A percentile compares a stretch with the other conserved stretches of the same genome.
Evolutionary conservation across 169 alveolate species (phyloP).

Genomic region (Fabrea salina): DNA sequence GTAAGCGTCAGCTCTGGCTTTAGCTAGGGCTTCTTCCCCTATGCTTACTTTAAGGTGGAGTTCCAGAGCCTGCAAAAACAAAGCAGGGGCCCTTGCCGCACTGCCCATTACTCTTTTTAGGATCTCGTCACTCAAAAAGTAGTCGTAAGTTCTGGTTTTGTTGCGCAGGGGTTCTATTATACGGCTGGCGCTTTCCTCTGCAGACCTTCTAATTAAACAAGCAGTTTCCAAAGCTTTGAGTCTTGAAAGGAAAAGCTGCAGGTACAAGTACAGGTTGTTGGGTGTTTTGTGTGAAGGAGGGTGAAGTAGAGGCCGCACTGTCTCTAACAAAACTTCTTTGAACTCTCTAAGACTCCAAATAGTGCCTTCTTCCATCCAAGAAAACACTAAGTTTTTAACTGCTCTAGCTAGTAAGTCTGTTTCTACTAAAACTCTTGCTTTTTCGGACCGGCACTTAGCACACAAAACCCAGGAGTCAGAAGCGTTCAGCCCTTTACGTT

Average conservation of each 20-base stretch:
- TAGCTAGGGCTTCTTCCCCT: background rate
- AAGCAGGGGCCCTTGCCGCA: background rate
- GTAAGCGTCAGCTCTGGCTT: background rate
- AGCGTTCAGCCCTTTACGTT: background rate
- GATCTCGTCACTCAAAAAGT: background rate
- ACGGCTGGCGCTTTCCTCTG: background rate
- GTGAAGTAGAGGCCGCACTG: background rate
- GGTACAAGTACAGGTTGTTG: background rate
- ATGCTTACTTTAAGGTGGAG: background rate
- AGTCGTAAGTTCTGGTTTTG: background rate
- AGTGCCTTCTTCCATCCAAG: background rate
- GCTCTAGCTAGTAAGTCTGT: constrained; percentile 6
- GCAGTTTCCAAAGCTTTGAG: background rate
- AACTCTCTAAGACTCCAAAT: background rate
- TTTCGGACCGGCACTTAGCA: background rate
- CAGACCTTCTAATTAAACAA: background rate
- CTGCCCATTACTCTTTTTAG: background rate
- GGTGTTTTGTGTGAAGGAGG: background rate
- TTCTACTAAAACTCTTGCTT: background rate
- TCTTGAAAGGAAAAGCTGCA: background rate
- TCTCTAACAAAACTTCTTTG: background rate
- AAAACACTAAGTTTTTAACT: background rate
- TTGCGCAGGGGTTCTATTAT: background rate
- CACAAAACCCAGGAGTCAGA: background rate
- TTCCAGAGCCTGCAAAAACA: background rate